Base-by-base conservation (phyloP, 2,329 filamentous ascomycete species). In the Beauveria sp. region DNA sequence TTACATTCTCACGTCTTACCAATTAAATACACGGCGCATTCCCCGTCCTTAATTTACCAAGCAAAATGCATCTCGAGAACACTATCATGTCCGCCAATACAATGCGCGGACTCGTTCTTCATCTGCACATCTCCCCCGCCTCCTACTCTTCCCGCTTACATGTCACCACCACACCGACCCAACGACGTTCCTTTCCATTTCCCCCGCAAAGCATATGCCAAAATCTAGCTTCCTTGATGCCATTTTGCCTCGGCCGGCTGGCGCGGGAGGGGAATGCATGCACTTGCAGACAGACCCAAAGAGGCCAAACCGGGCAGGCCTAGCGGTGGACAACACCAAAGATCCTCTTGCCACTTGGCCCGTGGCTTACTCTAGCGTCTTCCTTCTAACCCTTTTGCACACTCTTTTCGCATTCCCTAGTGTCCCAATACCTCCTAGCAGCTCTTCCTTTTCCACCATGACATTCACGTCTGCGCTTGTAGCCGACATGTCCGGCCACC, bases 121-220 rank as follows among this genome's bases (percentile, higher is more conserved):
- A 26, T 34, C 49, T 38, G 12, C 34, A 26, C 20, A 12, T 38
- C n/a, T 26, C 5, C 43, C 43, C 55, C 55, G 28, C 45, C 24
- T 38, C 55, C 43, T 57, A 24, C n/a, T 49, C 26, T 47, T 57
- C 43, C 40, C 43, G 43, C n/a, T 7, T 20, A 22, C n/a, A 28
- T 34, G 8, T 5, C 49, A 34, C 30, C 14, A 50, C 24, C 22
- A 7, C 26, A 50, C n/a, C 24, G 12, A 30, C 26, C 26, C 47
- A 18, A 28, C n/a, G 2, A 22, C 18, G 5, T 16, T 26, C 40
- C 14, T 20, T 26, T 28, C 22, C 22, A 30, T 12, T 22, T 34
- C 12, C 55, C 55, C 55, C 55, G 45, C 45, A 38, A 42, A n/a
- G 55, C 55, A 50, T 50, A 49, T 58, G 55, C 45, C 45, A 58